phyloP scores from a whole-genome alignment of 2,329 filamentous ascomycete genomes.

The Chaetoscypha palmicola region DNA sequence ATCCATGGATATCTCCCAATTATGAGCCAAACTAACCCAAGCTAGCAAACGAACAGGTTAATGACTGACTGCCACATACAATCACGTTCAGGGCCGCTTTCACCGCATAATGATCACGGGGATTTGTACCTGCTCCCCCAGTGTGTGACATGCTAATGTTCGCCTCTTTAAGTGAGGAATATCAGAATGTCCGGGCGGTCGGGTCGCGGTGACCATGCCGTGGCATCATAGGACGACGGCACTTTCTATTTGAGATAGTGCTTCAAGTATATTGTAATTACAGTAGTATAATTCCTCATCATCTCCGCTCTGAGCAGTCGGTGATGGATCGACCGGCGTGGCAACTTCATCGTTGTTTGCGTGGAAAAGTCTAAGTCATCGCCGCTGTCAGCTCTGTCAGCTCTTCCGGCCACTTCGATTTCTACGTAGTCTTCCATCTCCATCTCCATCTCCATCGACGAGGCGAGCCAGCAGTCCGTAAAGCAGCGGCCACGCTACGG shows the following conservation, averaged over 20 bases:
- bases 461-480: background rate
- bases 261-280: no score
- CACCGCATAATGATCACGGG: background rate
- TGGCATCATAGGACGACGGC: no score
- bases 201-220: no score
- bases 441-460: background rate
- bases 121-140: conserved; percentile 1
- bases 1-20: no score
- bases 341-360: background rate
- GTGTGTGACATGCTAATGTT: conserved; percentile 3
- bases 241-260: no score
- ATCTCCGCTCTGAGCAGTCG: background rate
- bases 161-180: conserved; percentile 3
- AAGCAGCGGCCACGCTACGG: background rate
- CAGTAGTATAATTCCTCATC: background rate
- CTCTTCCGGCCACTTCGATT: no score
- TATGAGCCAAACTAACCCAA: no score
- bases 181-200: no score
- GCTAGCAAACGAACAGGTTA: background rate
- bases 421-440: no score
- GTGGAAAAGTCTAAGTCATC: background rate
- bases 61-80: background rate
- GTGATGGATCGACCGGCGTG: background rate
- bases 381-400: no score
- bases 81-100: background rate